Conservation (phyloP, 768 basidiomycete genomes). For the Calocybe indica region DNA sequence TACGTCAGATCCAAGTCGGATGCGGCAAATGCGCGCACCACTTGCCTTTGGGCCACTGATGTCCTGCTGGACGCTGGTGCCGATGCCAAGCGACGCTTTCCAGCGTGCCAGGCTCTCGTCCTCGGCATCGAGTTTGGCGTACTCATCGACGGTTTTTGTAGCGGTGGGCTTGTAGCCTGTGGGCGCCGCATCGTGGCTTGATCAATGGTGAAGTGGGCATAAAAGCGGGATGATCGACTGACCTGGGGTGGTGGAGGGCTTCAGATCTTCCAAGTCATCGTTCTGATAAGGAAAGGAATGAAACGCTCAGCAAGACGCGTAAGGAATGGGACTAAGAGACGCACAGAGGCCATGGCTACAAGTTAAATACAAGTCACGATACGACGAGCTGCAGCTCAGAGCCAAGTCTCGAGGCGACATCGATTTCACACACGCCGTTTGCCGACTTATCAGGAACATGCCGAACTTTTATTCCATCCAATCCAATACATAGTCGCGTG, state of each 20-base stretch:
- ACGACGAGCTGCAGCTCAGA: constrained; percentile 4
- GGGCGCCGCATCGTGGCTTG: constrained; percentile 3
- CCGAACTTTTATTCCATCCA: constrained; percentile 4
- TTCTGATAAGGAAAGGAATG: constrained; percentile 22
- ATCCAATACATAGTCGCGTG: constrained; percentile 3
- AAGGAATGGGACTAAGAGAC: constrained; percentile 9
- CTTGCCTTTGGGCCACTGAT: constrained; percentile 62
- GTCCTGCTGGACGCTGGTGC: constrained; percentile 38
- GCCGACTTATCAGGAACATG: constrained; percentile 23
- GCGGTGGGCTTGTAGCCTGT: constrained; percentile 71
- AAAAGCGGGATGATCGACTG: constrained; percentile 5
- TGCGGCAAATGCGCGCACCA: not conserved
- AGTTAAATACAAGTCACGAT: constrained; percentile 7
- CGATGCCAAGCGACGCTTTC: constrained; percentile 92
- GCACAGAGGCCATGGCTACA: constrained; percentile 47
- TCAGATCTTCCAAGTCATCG: constrained; percentile 70
- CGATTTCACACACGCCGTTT: constrained; percentile 70
- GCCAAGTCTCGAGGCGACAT: constrained; percentile 25
- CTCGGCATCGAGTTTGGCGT: constrained; percentile 77
- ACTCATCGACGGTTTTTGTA: constrained; percentile 73
- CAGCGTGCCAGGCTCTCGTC: constrained; percentile 93
- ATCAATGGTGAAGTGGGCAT: constrained; percentile 5
- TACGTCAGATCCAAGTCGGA: constrained; percentile 10
- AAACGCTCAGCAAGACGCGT: not conserved
- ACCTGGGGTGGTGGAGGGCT: constrained; percentile 68